Evolutionary conservation across 2,329 filamentous ascomycete genomes (phyloP).

Genomic region (Aureobasidium sp.): DNA sequence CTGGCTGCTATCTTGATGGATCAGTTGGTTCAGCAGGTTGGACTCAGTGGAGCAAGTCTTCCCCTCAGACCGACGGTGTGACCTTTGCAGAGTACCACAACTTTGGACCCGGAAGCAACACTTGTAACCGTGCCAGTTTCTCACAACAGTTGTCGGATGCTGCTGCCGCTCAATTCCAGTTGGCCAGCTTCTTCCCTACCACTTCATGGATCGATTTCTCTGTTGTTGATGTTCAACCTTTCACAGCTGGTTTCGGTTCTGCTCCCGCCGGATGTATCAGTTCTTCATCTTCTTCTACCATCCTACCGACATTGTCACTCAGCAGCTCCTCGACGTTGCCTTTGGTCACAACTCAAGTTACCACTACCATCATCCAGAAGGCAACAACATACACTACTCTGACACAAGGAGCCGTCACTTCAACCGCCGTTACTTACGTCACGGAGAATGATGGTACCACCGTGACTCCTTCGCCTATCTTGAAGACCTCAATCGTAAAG

Average conservation of each 20-base stretch:
- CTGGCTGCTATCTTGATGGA: conserved; percentile 26
- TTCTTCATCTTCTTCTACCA: conserved; percentile 27
- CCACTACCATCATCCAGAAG: conserved; percentile 23
- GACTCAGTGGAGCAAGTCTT: conserved; percentile 34
- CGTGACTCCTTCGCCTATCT: conserved; percentile 33
- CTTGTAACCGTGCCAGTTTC: conserved; percentile 38
- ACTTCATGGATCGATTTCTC: conserved; percentile 50
- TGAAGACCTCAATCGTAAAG: conserved; percentile 30
- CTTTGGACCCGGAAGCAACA: conserved; percentile 39
- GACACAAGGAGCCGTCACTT: conserved; percentile 29
- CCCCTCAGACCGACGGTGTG: conserved; percentile 32
- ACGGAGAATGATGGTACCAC: conserved; percentile 38
- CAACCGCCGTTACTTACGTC: conserved; percentile 28
- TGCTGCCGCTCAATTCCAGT: conserved; percentile 43
- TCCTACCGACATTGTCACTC: conserved; percentile 15
- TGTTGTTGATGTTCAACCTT: conserved; percentile 42
- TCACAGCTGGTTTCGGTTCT: conserved; percentile 36
- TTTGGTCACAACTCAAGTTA: conserved; percentile 2
- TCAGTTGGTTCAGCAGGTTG: conserved; percentile 32
- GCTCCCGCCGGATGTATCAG: conserved; percentile 29
- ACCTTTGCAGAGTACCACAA: conserved; percentile 42
- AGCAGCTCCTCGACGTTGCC: conserved; percentile 19
- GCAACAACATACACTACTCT: conserved; percentile 31
- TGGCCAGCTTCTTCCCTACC: conserved; percentile 44
- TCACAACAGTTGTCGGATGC: conserved; percentile 41